phyloP scores from a whole-genome alignment of 2,329 filamentous ascomycete species.

The Scleromitrula shiraiana region DNA sequence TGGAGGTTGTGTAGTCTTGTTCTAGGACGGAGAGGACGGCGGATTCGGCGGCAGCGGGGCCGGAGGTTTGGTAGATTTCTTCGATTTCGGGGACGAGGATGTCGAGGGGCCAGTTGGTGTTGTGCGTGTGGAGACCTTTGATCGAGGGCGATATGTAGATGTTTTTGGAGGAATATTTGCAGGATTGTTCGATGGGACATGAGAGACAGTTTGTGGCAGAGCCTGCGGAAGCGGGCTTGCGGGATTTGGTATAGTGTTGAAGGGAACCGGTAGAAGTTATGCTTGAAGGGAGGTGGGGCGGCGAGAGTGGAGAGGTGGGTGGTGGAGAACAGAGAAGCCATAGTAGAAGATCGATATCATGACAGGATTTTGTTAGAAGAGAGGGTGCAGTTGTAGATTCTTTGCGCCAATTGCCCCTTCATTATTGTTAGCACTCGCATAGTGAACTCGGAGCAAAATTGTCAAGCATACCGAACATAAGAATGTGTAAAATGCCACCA shows the following conservation, averaged over 20 bases:
- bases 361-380: conserved; percentile 88
- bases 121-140: conserved; percentile 52
- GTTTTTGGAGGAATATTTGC: conserved; percentile 77
- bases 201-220: conserved; percentile 77
- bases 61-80: conserved; percentile 48
- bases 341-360: conserved; percentile 87
- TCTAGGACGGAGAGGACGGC: conserved; percentile 32
- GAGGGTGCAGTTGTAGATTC: conserved; percentile 69
- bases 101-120: conserved; percentile 72
- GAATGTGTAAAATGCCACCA: conserved; percentile 95
- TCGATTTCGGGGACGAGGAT: conserved; percentile 93
- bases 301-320: conserved; percentile 22
- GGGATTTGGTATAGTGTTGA: conserved; percentile 66
- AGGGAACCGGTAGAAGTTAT: conserved; percentile 66
- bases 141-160: conserved; percentile 49
- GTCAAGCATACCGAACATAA: conserved; percentile 61
- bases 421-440: conserved; percentile 5
- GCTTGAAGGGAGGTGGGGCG: conserved; percentile 44
- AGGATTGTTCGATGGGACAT: conserved; percentile 66
- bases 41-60: conserved; percentile 40
- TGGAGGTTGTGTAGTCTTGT: conserved; percentile 47
- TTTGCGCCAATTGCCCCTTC: conserved; percentile 82
- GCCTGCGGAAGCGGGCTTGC: conserved; percentile 71
- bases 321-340: conserved; percentile 74
- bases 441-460: background rate